Percentiles rank a stretch among this genome's conserved stretches.
Conservation (phyloP, 1,139 yeast genomes). For the Diutina ranongensis region DNA sequence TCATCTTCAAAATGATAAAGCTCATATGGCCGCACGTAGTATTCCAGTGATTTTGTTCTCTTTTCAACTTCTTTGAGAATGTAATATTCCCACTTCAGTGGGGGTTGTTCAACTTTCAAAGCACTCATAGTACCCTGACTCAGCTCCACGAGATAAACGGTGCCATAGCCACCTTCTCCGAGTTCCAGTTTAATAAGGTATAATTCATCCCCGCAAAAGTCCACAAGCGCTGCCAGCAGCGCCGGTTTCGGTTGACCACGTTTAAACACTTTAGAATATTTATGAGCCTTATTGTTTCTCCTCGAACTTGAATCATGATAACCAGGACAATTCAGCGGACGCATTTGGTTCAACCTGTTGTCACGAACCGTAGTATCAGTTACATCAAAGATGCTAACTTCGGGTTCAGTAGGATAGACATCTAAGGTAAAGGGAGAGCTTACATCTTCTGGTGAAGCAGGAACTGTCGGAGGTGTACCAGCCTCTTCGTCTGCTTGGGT, state of each 20-base stretch:
- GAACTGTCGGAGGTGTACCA: neutral
- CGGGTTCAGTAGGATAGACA: neutral
- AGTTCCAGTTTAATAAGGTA: slow-evolving; percentile 24
- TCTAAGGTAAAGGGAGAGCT: slow-evolving; percentile 1
- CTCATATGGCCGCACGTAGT: slow-evolving; percentile 39
- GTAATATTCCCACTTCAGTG: slow-evolving; percentile 72
- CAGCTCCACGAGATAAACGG: slow-evolving; percentile 65
- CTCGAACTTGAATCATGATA: neutral
- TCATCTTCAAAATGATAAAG: slow-evolving; percentile 58
- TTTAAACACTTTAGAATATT: neutral
- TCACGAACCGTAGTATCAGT: neutral
- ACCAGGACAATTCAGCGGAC: neutral
- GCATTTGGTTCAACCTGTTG: neutral
- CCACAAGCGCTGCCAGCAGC: slow-evolving; percentile 6
- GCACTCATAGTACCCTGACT: slow-evolving; percentile 51
- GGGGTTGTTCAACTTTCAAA: slow-evolving; percentile 61
- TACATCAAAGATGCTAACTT: neutral
- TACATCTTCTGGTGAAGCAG: neutral
- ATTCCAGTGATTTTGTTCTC: slow-evolving; percentile 14
- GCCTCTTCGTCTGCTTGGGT: neutral
- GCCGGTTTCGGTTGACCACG: slow-evolving; percentile 3
- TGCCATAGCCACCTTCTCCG: slow-evolving; percentile 76
- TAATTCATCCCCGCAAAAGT: neutral
- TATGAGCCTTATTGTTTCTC: neutral
- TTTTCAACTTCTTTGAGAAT: slow-evolving; percentile 46